Percentiles rank a stretch among this genome's conserved stretches.
Evolutionary conservation across 148 eudicot species (phyloP).

Genomic region (Rhododendron griersonianum): DNA sequence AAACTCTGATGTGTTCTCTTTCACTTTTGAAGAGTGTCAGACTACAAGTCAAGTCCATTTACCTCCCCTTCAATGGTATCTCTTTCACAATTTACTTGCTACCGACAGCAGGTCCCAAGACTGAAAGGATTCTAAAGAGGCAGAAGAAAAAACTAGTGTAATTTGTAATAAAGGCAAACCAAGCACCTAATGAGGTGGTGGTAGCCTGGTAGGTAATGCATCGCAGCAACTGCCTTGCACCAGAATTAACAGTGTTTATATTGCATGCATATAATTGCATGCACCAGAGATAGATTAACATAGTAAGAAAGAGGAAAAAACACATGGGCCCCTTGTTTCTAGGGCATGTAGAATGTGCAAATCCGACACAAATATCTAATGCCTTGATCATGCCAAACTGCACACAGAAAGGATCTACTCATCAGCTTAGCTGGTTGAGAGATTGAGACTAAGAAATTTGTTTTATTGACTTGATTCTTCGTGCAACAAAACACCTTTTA

Average conservation of each 20-base stretch:
- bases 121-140: neutral
- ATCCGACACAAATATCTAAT: neutral
- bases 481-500: neutral
- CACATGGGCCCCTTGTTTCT: neutral
- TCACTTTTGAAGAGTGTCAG: neutral
- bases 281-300: neutral
- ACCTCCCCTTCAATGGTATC: neutral
- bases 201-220: neutral
- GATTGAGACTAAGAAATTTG: neutral
- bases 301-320: neutral
- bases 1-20: neutral
- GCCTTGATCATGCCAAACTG: neutral
- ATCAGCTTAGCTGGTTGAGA: neutral
- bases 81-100: neutral
- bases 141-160: neutral
- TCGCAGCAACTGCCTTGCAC: neutral
- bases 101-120: neutral
- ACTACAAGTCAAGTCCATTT: neutral
- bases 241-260: neutral
- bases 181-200: neutral
- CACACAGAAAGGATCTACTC: neutral
- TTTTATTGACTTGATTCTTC: neutral
- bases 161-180: neutral
- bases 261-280: neutral
- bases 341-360: neutral